Percentiles rank a stretch among this genome's conserved stretches.
phyloP scores from a whole-genome alignment of 768 basidiomycete species.

The Boletus reticuloceps region DNA sequence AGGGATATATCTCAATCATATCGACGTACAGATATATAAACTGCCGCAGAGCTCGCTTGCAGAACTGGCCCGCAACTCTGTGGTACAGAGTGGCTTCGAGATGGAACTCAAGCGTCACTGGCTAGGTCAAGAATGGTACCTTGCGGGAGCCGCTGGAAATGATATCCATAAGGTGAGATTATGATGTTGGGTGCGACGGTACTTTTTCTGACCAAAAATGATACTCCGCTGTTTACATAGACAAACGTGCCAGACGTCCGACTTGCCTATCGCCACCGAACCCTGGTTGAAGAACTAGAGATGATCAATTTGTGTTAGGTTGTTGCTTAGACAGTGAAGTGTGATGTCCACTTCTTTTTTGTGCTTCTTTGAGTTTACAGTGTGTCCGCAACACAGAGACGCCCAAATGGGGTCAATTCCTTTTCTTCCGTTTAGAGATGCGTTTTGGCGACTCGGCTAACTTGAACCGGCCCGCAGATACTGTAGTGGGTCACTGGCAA shows the following conservation, averaged over 20 bases:
- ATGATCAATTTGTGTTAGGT: constrained; percentile 46
- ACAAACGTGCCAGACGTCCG: constrained; percentile 97
- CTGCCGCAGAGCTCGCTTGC: constrained; percentile 91
- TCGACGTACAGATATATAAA: constrained; percentile 78
- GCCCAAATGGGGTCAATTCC: too few species aligned
- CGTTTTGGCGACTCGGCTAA: too few species aligned
- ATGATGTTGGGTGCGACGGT: background rate
- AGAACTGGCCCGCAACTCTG: constrained; percentile 97
- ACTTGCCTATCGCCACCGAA: constrained; percentile 87
- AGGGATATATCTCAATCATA: background rate
- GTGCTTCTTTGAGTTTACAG: background rate
- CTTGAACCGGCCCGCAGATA: too few species aligned
- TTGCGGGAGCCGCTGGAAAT: constrained; percentile 90
- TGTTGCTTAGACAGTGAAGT: background rate
- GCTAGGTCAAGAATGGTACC: constrained; percentile 92
- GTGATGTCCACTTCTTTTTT: background rate
- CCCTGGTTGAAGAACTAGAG: constrained; percentile 80
- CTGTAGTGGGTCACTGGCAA: too few species aligned
- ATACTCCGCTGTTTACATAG: constrained; percentile 35
- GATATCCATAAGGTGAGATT: constrained; percentile 87
- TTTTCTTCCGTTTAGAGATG: too few species aligned
- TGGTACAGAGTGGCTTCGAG: constrained; percentile 95
- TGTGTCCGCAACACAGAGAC: background rate
- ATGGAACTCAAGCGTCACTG: constrained; percentile 97
- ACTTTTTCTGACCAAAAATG: constrained; percentile 4